Evolutionary conservation across 495 filamentous ascomycete genomes (phyloP).

Genomic region (Corynascus novoguineensis): DNA sequence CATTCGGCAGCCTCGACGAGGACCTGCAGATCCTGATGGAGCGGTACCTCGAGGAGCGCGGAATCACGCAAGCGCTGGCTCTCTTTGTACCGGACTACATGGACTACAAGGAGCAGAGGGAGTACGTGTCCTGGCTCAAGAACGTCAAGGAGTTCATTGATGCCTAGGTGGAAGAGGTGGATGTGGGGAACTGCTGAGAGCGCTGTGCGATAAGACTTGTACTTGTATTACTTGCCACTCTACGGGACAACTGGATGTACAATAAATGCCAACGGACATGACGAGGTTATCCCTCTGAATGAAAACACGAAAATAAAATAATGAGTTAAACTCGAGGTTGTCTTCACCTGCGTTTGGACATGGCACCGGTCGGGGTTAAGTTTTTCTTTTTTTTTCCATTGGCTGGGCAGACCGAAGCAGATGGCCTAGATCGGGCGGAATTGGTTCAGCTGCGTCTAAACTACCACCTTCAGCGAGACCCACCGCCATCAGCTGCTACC

Average conservation of each 20-base stretch:
- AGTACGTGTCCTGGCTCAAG: constrained; percentile 87
- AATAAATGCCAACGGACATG: neutral
- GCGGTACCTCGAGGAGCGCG: constrained; percentile 90
- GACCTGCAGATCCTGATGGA: constrained; percentile 89
- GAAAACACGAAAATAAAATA: neutral
- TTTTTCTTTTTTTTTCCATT: constrained; percentile 13
- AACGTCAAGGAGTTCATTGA: constrained; percentile 74
- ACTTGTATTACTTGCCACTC: constrained; percentile 17
- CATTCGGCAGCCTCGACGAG: constrained; percentile 90
- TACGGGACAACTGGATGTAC: neutral
- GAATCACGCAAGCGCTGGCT: constrained; percentile 80
- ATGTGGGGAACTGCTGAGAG: neutral
- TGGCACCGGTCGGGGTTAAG: too few species aligned
- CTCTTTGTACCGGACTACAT: constrained; percentile 94
- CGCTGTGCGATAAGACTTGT: constrained; percentile 11
- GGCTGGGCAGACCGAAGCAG: constrained; percentile 2
- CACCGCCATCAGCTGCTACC: neutral
- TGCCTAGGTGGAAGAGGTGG: constrained; percentile 43
- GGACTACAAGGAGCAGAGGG: constrained; percentile 97
- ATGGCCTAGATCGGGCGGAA: constrained; percentile 6
- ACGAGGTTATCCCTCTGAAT: neutral
- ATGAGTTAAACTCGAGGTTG: neutral
- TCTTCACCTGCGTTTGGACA: too few species aligned
- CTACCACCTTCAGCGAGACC: too few species aligned
- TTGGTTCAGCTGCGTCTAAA: constrained; percentile 11